A percentile compares a stretch with the other conserved stretches of the same genome.
These are phyloP conservation scores for Cyberlindnera galapagoensis DNA, from an alignment of 805 yeast genomes.

Conservation along the genomic window DNA sequence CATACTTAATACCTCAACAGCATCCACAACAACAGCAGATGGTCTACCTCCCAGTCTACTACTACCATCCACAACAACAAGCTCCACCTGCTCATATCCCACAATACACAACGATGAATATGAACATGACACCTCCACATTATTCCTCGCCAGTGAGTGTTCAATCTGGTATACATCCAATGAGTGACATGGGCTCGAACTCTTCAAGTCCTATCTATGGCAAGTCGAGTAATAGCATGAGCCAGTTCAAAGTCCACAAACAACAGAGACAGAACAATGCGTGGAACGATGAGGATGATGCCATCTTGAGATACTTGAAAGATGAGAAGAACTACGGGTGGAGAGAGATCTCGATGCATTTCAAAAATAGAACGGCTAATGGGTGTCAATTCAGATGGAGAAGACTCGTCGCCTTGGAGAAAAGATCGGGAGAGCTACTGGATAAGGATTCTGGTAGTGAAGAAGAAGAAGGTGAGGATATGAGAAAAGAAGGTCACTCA, in stretches of 20 bases:
- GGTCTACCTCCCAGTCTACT: constrained; percentile 4
- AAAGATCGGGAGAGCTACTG: too few species aligned
- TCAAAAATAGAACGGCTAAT: constrained; percentile 64
- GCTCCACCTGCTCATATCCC: constrained; percentile 5
- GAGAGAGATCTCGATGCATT: constrained; percentile 67
- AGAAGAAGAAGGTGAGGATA: constrained; percentile 1
- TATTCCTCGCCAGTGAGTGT: too few species aligned
- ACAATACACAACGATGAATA: too few species aligned
- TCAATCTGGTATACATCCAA: too few species aligned
- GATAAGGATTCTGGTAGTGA: constrained; percentile 3
- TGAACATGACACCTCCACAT: constrained; percentile 5
- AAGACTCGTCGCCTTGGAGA: constrained; percentile 28
- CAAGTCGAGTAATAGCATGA: background rate
- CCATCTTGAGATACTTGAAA: constrained; percentile 51
- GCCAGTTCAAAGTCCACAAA: constrained; percentile 12
- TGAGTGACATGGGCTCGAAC: background rate
- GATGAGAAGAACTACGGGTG: constrained; percentile 68
- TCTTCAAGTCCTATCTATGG: background rate
- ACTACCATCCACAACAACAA: constrained; percentile 6
- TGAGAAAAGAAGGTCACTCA: background rate
- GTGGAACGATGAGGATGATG: constrained; percentile 66
- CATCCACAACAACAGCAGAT: constrained; percentile 7
- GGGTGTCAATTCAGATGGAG: constrained; percentile 79
- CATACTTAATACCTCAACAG: constrained; percentile 7
- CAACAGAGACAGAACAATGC: constrained; percentile 29